Evolutionary conservation across 2,329 filamentous ascomycete species (phyloP).

Genomic region (Coccinonectria pachysandricola): DNA sequence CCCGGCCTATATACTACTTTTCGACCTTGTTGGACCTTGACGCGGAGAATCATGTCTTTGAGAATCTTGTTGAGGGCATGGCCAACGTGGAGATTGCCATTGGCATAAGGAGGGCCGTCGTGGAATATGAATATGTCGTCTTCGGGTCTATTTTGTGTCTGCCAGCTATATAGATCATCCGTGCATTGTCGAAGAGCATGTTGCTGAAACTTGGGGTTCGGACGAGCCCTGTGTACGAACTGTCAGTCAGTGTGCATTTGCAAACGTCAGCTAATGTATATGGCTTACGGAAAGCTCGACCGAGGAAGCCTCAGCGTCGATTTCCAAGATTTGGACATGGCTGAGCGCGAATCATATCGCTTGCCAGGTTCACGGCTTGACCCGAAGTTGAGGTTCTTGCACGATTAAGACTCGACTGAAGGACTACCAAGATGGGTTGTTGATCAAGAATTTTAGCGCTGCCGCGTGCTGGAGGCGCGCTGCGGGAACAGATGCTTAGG

Average conservation of each 20-base stretch:
- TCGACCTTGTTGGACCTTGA: conserved; percentile 62
- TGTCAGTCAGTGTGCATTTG: too few species aligned
- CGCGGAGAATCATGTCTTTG: conserved; percentile 84
- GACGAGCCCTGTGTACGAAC: conserved; percentile 44
- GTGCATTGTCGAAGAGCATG: conserved; percentile 66
- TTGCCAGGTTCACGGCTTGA: too few species aligned
- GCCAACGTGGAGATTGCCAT: conserved; percentile 81
- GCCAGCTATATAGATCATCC: conserved; percentile 86
- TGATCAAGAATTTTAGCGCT: conserved; percentile 1
- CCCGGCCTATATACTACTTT: conserved; percentile 77
- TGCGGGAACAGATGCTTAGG: conserved; percentile 5
- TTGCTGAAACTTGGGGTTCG: conserved; percentile 37
- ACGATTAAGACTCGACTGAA: too few species aligned
- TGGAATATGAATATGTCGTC: conserved; percentile 67
- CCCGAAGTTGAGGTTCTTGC: too few species aligned
- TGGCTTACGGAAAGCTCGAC: conserved; percentile 59
- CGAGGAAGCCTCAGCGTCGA: conserved; percentile 66
- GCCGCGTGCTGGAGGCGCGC: conserved; percentile 3
- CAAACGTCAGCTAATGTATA: too few species aligned
- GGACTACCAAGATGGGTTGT: too few species aligned
- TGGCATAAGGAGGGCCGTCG: conserved; percentile 95
- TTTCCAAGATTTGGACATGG: conserved; percentile 54
- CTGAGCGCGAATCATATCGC: conserved; percentile 19
- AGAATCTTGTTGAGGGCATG: conserved; percentile 95
- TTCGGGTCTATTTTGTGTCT: conserved; percentile 47